Evolutionary conservation across 1,284 basidiomycete genomes (phyloP), one percentile per base, ranked within the genome.

Genomic region (Ceratobasidium sp.): DNA sequence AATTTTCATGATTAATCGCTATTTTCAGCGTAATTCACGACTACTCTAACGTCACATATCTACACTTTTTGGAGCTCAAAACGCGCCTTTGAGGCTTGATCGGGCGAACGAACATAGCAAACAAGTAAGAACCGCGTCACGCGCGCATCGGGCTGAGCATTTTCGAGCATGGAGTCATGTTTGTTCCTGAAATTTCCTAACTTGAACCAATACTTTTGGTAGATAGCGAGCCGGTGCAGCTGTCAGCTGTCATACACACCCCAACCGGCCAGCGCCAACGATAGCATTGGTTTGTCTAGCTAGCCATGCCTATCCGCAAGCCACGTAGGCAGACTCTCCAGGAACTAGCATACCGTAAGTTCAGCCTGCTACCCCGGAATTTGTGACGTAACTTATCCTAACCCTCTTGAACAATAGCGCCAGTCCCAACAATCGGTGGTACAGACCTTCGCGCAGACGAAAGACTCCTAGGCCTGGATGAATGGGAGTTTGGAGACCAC

Each of bases 301-400:
- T 14, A 30, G 43, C 14, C 58, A 69, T 69, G 66, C 66, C 52
- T n/a, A 58, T 58, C 18, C 66, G 54, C 23, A 69, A 69, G 38
- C 52, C 52, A 18, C 66, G 66, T 23, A 57, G 66, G 46, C 64
- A 69, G 23, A 57, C 66, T 5, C 43, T 69, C n/a, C 52, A 69
- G 23, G 66, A 58, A 47, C 54, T 58, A 28, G 66, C 64, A 11
- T 67, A 67, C 50, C 64, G 64, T 67, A 46, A 55, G 64, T 57
- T 18, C 8, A 11, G 8, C 8, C 21, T 52, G 16, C 21, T 21
- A 11, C 16, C 49, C 8, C 13, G 8, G 49, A 52, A 13, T 21
- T 52, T 52, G 21, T n/a, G n/a, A n/a, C 13, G 49, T 52, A 8
- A 52, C 26, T 64, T 46, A 14, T 4, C 14, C 26, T 28, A 23